Evolutionary conservation across 1,284 basidiomycete species (phyloP).

Genomic region (Ustilago lituana): DNA sequence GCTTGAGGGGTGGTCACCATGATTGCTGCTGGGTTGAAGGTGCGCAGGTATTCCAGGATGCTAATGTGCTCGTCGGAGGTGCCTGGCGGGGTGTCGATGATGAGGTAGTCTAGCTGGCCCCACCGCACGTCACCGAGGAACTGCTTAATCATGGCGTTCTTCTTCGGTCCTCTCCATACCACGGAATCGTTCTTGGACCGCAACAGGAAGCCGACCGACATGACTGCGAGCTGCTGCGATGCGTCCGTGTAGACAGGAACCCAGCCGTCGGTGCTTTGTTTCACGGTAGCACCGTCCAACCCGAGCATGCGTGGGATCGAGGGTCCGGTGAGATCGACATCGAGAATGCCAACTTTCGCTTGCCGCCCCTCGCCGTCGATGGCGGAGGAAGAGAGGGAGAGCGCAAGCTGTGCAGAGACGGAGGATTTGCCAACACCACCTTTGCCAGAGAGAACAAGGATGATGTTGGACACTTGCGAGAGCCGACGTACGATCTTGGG

Average conservation of each 20-base stretch:
- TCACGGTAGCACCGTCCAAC: slow-evolving; percentile 78
- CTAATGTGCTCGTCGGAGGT: slow-evolving; percentile 99
- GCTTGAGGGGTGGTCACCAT: slow-evolving; percentile 98
- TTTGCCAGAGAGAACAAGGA: slow-evolving; percentile 94
- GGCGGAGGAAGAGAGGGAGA: slow-evolving; percentile 71
- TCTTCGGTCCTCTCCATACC: slow-evolving; percentile 98
- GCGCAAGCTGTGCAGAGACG: slow-evolving; percentile 88
- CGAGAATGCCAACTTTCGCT: slow-evolving; percentile 81
- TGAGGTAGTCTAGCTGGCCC: slow-evolving; percentile 94
- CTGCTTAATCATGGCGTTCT: slow-evolving; percentile 99
- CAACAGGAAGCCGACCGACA: slow-evolving; percentile 95
- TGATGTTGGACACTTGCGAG: slow-evolving; percentile 80
- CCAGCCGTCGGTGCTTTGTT: slow-evolving; percentile 93
- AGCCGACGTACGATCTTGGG: slow-evolving; percentile 61
- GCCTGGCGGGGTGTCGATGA: slow-evolving; percentile 95
- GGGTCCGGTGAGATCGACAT: slow-evolving; percentile 95
- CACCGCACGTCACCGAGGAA: slow-evolving; percentile 95
- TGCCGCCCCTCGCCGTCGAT: neutral
- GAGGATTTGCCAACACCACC: slow-evolving; percentile 99
- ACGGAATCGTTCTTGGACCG: slow-evolving; percentile 90
- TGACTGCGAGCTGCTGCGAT: slow-evolving; percentile 78
- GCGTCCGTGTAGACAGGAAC: slow-evolving; percentile 83
- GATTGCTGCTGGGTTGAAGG: slow-evolving; percentile 76
- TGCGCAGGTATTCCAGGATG: slow-evolving; percentile 87
- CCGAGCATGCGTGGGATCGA: slow-evolving; percentile 98